Evolutionary conservation across 2,329 filamentous ascomycete species (phyloP), one percentile per base, ranked within the genome.

Genomic region (Penicillium sp.): DNA sequence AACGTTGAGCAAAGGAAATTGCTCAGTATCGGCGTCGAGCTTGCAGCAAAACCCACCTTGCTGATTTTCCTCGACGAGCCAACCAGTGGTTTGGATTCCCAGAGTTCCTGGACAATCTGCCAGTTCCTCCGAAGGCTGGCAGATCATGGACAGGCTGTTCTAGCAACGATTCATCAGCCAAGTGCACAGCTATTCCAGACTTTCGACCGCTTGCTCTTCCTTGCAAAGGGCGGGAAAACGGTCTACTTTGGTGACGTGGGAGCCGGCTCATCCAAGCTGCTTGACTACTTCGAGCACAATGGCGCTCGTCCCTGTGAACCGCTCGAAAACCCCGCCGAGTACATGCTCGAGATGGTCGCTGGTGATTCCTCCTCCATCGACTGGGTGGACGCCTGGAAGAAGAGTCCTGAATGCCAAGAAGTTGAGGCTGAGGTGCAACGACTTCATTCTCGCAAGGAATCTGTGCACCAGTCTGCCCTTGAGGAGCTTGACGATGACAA

Each of bases 161-260:
- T 96, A 10, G 95, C 90, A 73, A 96, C 92, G 0, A 96, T 96
- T 55, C 92, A 97, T 70, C 92, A 97, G 71, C 92, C 92, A 11
- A 93, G 89, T 11, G 90, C 90, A 31, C 90, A 94, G 79, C 80
- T 96, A 45, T 96, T 96, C 78, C 88, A 95, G 70, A 85, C 89
- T 53, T 96, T 87, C 45, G 84, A 87, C 57, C 76, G 78, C 1
- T 69, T 87, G 1, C 72, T 87, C 0, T 84, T 88, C 64, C 75
- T 88, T 0, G 83, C 83, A 1, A 79, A 79, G 48, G 85, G 85
- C 11, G 86, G 85, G 0, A 83, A 80, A 63, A 87, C 84, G 0
- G 83, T 87, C 0, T 88, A 88, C 60, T 88, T 88, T 68, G 86
- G 85, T 1, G 76, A 86, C 5, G 83, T 88, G 41, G 86, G 86